Conservation (phyloP, 2,329 filamentous ascomycete genomes). For the Apiospora sp. region DNA sequence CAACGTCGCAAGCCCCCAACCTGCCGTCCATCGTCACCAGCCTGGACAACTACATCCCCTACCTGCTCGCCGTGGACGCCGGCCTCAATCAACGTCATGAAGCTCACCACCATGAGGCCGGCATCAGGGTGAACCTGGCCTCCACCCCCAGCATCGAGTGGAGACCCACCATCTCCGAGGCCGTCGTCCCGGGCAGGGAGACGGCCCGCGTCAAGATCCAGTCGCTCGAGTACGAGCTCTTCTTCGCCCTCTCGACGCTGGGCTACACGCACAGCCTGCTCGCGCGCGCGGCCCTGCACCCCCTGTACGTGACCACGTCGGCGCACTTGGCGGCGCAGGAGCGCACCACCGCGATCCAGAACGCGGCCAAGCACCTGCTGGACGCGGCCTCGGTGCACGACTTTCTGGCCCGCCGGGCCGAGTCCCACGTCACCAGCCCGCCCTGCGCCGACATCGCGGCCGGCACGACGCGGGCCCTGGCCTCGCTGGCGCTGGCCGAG, state of each 20-base stretch:
- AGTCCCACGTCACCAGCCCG: constrained; percentile 48
- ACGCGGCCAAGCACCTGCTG: constrained; percentile 80
- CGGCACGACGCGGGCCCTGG: constrained; percentile 61
- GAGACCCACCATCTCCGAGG: constrained; percentile 79
- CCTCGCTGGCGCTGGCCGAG: constrained; percentile 79
- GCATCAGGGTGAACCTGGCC: constrained; percentile 72
- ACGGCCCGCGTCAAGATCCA: constrained; percentile 71
- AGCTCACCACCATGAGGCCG: constrained; percentile 54
- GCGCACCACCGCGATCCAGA: constrained; percentile 72
- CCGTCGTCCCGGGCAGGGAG: constrained; percentile 70
- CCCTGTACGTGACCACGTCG: constrained; percentile 72
- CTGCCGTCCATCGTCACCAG: constrained; percentile 74
- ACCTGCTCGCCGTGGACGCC: constrained; percentile 79
- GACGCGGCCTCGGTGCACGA: constrained; percentile 81
- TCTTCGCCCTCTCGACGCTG: constrained; percentile 79
- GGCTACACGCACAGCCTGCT: constrained; percentile 77
- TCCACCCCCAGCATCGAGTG: constrained; percentile 75
- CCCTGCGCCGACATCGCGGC: constrained; percentile 63
- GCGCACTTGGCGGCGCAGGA: constrained; percentile 70
- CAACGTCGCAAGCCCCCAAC: constrained; percentile 73
- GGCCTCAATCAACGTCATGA: constrained; percentile 64
- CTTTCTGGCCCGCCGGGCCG: constrained; percentile 69
- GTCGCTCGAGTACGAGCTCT: constrained; percentile 83
- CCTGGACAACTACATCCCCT: constrained; percentile 82
- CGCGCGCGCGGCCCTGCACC: constrained; percentile 75